Evolutionary conservation across 106 monocot species (phyloP).

Genomic region (Chionographis japonica): DNA sequence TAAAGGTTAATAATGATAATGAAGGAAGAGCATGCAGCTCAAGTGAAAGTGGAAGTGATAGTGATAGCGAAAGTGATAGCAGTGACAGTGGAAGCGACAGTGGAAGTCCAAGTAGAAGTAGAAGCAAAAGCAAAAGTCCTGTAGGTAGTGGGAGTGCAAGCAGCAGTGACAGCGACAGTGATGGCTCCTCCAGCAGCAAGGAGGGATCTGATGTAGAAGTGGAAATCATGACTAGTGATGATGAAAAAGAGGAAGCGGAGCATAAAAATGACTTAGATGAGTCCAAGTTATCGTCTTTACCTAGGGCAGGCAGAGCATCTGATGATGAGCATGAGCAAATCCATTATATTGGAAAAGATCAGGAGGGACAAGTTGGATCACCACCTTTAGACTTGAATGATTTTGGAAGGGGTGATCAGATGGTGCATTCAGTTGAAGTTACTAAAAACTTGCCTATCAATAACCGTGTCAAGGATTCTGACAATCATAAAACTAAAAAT

Average conservation of each 20-base stretch:
- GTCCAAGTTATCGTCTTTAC: conserved; percentile 25
- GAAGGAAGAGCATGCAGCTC: conserved; percentile 46
- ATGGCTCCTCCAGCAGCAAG: conserved; percentile 86
- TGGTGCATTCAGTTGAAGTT: conserved; percentile 17
- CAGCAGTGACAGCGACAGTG: conserved; percentile 94
- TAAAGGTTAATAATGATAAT: conserved; percentile 31
- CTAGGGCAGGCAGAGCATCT: conserved; percentile 4
- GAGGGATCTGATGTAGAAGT: conserved; percentile 86
- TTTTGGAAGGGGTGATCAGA: conserved; percentile 23
- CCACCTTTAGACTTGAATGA: conserved; percentile 28
- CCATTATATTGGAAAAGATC: conserved; percentile 14
- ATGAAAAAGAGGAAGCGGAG: conserved; percentile 49
- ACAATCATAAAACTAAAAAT: conserved; percentile 14
- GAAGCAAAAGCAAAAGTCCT: conserved; percentile 61
- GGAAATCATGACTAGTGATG: conserved; percentile 81
- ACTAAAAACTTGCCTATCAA: conserved; percentile 5
- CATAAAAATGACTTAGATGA: conserved; percentile 17
- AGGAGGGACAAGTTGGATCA: conserved; percentile 22
- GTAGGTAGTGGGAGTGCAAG: conserved; percentile 64
- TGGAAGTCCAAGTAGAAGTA: conserved; percentile 60
- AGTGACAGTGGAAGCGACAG: conserved; percentile 84
- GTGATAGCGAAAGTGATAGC: conserved; percentile 68
- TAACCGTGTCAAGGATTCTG: conserved; percentile 14
- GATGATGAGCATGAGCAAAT: conserved; percentile 27
- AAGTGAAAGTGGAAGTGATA: conserved; percentile 87